A percentile compares a stretch with the other conserved stretches of the same genome.
phyloP scores from a whole-genome alignment of 2,329 filamentous ascomycete genomes.

The Ophiostoma novo-ulmi region DNA sequence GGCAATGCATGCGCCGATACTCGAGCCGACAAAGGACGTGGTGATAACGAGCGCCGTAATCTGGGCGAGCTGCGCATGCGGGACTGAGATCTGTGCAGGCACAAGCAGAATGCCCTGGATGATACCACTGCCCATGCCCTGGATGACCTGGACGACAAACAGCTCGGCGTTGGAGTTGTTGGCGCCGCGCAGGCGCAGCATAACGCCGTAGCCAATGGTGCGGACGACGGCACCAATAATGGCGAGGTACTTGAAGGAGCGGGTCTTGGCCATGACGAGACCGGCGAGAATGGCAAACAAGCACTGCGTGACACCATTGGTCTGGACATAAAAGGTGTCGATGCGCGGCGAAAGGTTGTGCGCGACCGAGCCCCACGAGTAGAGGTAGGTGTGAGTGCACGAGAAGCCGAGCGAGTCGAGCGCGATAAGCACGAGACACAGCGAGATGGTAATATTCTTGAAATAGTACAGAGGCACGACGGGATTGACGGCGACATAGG shows the following conservation, averaged over 20 bases:
- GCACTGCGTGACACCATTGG: slow-evolving; percentile 39
- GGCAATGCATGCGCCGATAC: slow-evolving; percentile 15
- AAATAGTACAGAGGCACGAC: slow-evolving; percentile 45
- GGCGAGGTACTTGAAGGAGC: slow-evolving; percentile 45
- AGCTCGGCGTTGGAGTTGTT: slow-evolving; percentile 42
- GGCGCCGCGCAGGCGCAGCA: slow-evolving; percentile 45
- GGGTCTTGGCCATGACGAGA: slow-evolving; percentile 36
- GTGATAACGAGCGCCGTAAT: slow-evolving; percentile 16
- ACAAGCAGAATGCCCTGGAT: slow-evolving; percentile 14
- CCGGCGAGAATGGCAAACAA: slow-evolving; percentile 35
- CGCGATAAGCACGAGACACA: slow-evolving; percentile 38
- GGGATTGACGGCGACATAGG: slow-evolving; percentile 40
- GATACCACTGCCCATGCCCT: slow-evolving; percentile 39
- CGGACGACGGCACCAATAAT: slow-evolving; percentile 40
- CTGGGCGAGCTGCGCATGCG: slow-evolving; percentile 17
- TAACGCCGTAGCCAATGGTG: slow-evolving; percentile 46
- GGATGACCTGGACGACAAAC: slow-evolving; percentile 45
- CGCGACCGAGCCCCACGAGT: slow-evolving; percentile 43
- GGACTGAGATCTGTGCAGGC: slow-evolving; percentile 17
- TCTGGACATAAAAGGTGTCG: slow-evolving; percentile 41
- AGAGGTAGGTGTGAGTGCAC: slow-evolving; percentile 45
- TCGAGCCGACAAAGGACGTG: slow-evolving; percentile 17
- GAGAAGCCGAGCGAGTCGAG: slow-evolving; percentile 42
- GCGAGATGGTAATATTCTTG: slow-evolving; percentile 39
- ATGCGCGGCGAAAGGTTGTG: slow-evolving; percentile 38